Percentiles rank a stretch among this genome's conserved stretches.
These are phyloP conservation scores for Cystobasidium onofrii DNA, from an alignment of 768 basidiomycete genomes.

Conservation along the genomic window DNA sequence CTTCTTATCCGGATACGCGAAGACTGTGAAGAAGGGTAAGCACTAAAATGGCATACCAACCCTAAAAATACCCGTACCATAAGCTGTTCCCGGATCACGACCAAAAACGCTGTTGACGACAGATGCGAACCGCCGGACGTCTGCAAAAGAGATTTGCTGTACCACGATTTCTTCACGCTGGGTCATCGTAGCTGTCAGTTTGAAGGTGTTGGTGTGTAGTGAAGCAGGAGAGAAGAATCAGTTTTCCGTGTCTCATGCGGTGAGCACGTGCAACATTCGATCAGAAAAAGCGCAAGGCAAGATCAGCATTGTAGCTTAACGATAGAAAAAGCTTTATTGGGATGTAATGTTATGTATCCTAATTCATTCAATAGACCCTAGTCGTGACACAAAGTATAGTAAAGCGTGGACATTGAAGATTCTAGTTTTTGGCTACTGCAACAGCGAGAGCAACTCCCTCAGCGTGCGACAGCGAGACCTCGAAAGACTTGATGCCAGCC, in stretches of 20 bases:
- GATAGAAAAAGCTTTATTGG: too few relatives aligned
- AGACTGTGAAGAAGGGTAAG: background rate
- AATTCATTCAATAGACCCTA: too few relatives aligned
- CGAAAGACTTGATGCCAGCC: slow-evolving; percentile 64
- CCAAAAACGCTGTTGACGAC: background rate
- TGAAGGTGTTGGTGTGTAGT: background rate
- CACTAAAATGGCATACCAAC: background rate
- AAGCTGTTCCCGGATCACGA: slow-evolving; percentile 19
- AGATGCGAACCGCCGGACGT: slow-evolving; percentile 6
- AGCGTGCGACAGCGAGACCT: slow-evolving; percentile 75
- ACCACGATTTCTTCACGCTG: background rate
- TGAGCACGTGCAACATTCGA: background rate
- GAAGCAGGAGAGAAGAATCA: background rate
- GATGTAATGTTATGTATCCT: too few relatives aligned
- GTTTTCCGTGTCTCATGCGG: background rate
- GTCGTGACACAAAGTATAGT: background rate
- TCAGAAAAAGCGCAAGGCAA: background rate
- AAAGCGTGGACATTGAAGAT: too few relatives aligned
- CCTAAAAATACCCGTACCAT: background rate
- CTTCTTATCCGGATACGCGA: background rate
- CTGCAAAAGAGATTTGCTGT: slow-evolving; percentile 4
- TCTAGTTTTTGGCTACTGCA: slow-evolving; percentile 31
- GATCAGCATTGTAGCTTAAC: background rate
- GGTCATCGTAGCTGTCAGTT: background rate
- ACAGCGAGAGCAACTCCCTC: slow-evolving; percentile 39